These are phyloP conservation scores for Eucalyptus leucophloia DNA, from an alignment of 345 rosid species.

Conservation along the genomic window DNA sequence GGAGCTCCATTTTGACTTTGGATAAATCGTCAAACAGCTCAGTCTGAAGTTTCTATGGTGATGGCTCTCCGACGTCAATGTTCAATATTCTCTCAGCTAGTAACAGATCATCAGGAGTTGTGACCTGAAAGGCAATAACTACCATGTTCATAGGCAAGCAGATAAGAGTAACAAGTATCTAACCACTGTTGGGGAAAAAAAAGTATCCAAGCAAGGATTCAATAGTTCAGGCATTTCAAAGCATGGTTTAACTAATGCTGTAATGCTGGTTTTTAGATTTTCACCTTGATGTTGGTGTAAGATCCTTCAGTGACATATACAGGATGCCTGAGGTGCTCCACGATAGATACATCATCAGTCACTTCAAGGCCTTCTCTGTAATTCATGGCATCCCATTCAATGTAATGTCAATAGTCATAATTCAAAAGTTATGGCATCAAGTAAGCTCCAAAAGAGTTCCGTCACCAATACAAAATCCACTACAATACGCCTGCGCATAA, in stretches of 20 bases:
- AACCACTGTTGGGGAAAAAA: neutral
- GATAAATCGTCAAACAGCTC: neutral
- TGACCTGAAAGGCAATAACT: conserved; percentile 34
- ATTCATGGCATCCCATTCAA: neutral
- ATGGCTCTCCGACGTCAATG: neutral
- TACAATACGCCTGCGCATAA: neutral
- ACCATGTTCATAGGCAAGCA: neutral
- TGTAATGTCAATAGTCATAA: neutral
- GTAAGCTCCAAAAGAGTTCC: neutral
- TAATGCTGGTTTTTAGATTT: neutral
- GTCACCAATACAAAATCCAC: neutral
- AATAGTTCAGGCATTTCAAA: neutral
- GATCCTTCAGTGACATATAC: conserved; percentile 87
- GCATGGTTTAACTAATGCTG: neutral
- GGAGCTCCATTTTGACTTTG: neutral
- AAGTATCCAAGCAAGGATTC: neutral
- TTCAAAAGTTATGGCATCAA: neutral
- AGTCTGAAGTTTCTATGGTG: neutral
- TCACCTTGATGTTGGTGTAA: conserved; percentile 88
- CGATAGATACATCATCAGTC: conserved; percentile 89
- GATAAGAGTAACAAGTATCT: neutral
- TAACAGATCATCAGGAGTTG: conserved; percentile 88
- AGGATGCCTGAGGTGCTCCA: conserved; percentile 87
- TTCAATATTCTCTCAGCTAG: conserved; percentile 79
- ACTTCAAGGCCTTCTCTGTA: conserved; percentile 83